phyloP scores from a whole-genome alignment of 2,329 filamentous ascomycete genomes.

The Nemania serpens region DNA sequence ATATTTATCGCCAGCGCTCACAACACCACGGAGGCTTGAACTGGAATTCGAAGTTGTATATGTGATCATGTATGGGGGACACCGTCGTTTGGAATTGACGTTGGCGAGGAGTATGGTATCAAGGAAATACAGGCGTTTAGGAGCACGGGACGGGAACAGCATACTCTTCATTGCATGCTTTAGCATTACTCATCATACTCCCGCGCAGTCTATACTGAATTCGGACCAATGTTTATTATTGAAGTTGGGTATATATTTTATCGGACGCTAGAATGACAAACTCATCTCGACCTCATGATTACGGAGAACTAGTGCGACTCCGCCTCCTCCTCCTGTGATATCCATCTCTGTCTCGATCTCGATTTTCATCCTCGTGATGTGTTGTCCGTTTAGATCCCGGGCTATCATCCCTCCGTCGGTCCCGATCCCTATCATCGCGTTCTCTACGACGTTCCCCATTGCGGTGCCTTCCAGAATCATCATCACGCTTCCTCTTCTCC shows the following conservation, averaged over 20 bases:
- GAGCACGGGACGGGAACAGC: constrained; percentile 5
- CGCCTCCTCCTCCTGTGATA: constrained; percentile 39
- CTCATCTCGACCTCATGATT: constrained; percentile 29
- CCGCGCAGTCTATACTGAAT: constrained; percentile 3
- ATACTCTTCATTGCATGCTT: constrained; percentile 11
- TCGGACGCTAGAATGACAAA: constrained; percentile 22
- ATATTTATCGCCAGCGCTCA: background rate
- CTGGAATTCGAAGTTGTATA: constrained; percentile 12
- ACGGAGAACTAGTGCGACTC: constrained; percentile 51
- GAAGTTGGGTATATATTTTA: constrained; percentile 28
- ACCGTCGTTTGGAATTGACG: constrained; percentile 17
- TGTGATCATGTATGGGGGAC: background rate
- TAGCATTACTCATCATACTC: constrained; percentile 7
- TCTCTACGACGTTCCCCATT: constrained; percentile 31
- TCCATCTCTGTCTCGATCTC: constrained; percentile 35
- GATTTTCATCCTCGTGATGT: constrained; percentile 28
- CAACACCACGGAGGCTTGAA: background rate
- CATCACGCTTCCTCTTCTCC: constrained; percentile 38
- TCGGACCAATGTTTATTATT: constrained; percentile 8
- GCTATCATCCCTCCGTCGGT: constrained; percentile 23
- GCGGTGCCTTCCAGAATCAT: constrained; percentile 35
- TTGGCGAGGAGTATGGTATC: constrained; percentile 29
- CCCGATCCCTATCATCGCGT: constrained; percentile 31
- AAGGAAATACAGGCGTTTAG: constrained; percentile 26
- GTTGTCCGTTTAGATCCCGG: constrained; percentile 5